These are phyloP conservation scores for Areca catechu DNA, from an alignment of 176 grass and related monocot genomes.

Conservation along the genomic window DNA sequence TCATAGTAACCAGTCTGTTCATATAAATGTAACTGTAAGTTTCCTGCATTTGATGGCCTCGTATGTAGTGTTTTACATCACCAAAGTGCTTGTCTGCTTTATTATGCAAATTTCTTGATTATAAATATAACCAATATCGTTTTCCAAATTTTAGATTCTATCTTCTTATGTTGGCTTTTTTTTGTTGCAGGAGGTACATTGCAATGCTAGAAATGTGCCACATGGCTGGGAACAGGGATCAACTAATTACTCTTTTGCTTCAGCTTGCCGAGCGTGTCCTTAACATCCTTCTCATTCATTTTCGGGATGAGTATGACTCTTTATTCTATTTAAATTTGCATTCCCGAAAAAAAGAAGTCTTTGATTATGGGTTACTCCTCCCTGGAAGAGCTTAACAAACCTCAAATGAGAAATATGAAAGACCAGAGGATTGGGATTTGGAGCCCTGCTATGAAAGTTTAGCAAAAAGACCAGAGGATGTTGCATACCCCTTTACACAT, in stretches of 20 bases:
- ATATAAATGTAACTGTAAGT: too few species aligned
- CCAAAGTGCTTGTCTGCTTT: too few species aligned
- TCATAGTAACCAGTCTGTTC: too few species aligned
- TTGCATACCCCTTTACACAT: background rate
- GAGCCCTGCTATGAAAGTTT: background rate
- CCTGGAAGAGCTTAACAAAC: background rate
- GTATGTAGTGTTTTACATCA: too few species aligned
- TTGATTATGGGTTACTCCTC: background rate
- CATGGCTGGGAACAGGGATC: conserved; percentile 74
- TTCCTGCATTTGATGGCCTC: too few species aligned
- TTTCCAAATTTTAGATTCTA: conserved; percentile 5
- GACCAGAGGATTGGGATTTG: background rate
- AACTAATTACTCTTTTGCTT: conserved; percentile 67
- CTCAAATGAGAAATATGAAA: background rate
- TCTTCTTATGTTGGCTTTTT: background rate
- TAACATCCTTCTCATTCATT: conserved; percentile 69
- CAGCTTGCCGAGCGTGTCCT: conserved; percentile 62
- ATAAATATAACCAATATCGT: too few species aligned
- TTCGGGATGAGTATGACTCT: conserved; percentile 71
- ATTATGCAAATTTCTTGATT: too few species aligned
- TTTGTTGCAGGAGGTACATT: conserved; percentile 66
- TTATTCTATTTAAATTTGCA: conserved; percentile 16
- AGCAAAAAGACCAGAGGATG: background rate
- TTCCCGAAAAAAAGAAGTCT: too few species aligned
- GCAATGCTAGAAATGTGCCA: conserved; percentile 89